A percentile compares a stretch with the other conserved stretches of the same genome.
phyloP scores from a whole-genome alignment of 1,284 basidiomycete species.

The Coniferiporia weirii region DNA sequence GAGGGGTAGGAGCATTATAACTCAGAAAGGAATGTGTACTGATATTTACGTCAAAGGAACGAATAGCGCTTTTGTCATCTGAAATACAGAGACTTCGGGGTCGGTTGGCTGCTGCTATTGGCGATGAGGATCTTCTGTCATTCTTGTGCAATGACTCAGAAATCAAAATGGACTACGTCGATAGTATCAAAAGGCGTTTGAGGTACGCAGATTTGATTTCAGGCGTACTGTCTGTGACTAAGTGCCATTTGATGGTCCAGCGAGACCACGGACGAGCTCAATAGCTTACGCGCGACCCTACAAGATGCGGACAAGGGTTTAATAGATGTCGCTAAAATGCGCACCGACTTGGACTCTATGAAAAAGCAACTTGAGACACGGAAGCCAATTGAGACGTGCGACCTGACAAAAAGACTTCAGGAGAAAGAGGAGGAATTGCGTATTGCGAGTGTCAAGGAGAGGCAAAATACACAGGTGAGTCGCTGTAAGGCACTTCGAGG shows the following conservation, averaged over 20 bases:
- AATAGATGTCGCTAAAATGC: constrained; percentile 4
- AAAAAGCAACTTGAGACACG: constrained; percentile 45
- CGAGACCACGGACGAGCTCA: constrained; percentile 5
- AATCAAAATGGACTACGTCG: constrained; percentile 59
- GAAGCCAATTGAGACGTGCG: constrained; percentile 30
- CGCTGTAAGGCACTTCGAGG: not conserved
- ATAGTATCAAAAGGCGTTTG: constrained; percentile 54
- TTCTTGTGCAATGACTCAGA: constrained; percentile 61
- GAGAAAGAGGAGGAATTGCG: constrained; percentile 60
- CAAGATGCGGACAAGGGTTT: constrained; percentile 1
- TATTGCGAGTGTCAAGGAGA: constrained; percentile 49
- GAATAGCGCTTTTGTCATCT: constrained; percentile 67
- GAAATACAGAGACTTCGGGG: constrained; percentile 77
- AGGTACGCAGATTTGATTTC: constrained; percentile 41
- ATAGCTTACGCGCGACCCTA: constrained; percentile 5
- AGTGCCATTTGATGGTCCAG: not conserved
- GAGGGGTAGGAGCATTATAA: constrained; percentile 44
- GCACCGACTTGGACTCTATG: not conserved
- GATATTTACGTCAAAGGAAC: constrained; percentile 48
- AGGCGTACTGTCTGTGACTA: constrained; percentile 25
- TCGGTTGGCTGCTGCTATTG: constrained; percentile 68
- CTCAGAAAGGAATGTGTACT: constrained; percentile 11
- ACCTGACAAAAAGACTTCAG: constrained; percentile 21
- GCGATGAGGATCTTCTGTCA: constrained; percentile 66
- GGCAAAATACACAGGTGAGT: constrained; percentile 49